Base-by-base conservation (phyloP, 2,329 filamentous ascomycete species). In the Biscogniauxia mediterranea region DNA sequence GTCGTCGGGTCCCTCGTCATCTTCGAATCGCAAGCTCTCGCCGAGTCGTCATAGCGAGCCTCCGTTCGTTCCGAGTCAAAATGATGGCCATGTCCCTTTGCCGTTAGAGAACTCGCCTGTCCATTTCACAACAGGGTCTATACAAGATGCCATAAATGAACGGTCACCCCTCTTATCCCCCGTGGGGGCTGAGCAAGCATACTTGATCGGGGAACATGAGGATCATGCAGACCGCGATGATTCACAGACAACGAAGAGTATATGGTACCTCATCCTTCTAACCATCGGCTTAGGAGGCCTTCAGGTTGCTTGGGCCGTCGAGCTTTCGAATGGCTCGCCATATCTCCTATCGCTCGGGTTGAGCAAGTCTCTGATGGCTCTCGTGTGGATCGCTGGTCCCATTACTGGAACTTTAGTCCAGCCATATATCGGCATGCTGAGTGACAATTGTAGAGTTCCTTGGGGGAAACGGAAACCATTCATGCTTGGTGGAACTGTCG, bases 271-370 rank as follows among this genome's bases (percentile, higher is more conserved):
- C 69, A 85, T 96, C 67, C 80, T 97, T 64, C 79, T 98, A 75
- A 97, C 94, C 6, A 81, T 97, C 64, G 88, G 91, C 72, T 91
- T 97, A 68, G 92, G 92, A 62, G 94, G 92, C 23, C 80, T 98
- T 64, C 94, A 98, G 78, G 90, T 98, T 68, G 93, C 94, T 26
- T 98, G 94, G 94, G 93, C 93, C 1, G 93, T 97, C 51, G 94
- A 98, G 76, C 82, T 97, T 51, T 96, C 93, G 58, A 94, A 96
- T 79, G 93, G 93, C 69, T 97, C 94, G 57, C 91, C 91, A 5
- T 95, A 90, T 71, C 79, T 95, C 50, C 79, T 94, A 50, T 93
- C 91, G 0, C 84, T 95, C 28, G 91, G 91, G 11, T 83, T 95
- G 76, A 92, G 88, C 82, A 93, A 94, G 78, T 89, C 90, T 46